phyloP scores from a whole-genome alignment of 192 early-diverging fungal genomes.

The Chytriomyces confervae region DNA sequence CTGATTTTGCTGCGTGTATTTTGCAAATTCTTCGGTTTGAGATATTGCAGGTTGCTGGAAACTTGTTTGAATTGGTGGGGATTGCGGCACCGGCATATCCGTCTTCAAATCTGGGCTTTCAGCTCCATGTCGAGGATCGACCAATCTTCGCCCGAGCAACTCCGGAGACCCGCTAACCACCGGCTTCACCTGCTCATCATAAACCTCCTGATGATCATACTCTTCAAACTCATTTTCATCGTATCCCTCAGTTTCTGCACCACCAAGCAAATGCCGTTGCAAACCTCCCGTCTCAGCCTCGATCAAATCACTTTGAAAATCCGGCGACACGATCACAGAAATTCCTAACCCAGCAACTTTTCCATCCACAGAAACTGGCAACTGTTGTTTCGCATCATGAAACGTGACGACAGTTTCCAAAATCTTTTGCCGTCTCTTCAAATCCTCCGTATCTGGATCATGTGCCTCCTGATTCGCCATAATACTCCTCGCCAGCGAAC shows the following conservation, averaged over 20 bases:
- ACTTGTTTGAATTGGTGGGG: background rate
- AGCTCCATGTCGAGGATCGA: background rate
- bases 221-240: constrained; percentile 12
- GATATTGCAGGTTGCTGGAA: background rate
- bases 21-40: background rate
- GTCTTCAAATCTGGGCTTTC: background rate
- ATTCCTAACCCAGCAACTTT: constrained; percentile 46
- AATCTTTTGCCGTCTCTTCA: background rate
- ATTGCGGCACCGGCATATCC: background rate
- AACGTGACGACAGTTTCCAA: constrained; percentile 52
- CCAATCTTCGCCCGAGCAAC: background rate
- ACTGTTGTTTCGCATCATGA: constrained; percentile 42
- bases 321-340: constrained; percentile 37
- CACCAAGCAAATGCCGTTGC: constrained; percentile 16
- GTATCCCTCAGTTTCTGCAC: background rate
- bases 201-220: background rate
- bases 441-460: background rate
- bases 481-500: background rate
- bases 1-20: background rate
- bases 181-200: background rate
- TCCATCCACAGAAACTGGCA: constrained; percentile 42
- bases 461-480: constrained; percentile 1
- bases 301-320: constrained; percentile 21
- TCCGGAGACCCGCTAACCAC: background rate
- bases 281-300: constrained; percentile 14